These are phyloP conservation scores for Annulohypoxylon moriforme DNA, from an alignment of 495 filamentous ascomycete species.

Conservation along the genomic window DNA sequence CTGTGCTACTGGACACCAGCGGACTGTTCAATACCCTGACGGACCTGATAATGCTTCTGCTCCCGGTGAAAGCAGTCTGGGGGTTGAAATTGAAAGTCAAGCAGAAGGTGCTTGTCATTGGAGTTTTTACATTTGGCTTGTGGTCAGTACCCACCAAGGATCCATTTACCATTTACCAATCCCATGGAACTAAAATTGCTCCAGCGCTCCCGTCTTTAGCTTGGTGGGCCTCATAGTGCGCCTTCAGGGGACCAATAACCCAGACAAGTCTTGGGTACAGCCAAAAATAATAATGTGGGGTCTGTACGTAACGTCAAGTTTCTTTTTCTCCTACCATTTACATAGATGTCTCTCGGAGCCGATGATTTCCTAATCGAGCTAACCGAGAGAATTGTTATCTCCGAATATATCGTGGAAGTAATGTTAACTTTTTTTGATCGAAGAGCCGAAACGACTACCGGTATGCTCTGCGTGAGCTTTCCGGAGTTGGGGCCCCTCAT, in stretches of 20 bases:
- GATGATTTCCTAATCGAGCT: no score
- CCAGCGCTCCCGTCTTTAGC: slow-evolving; percentile 17
- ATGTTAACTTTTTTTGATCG: not conserved
- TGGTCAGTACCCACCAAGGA: slow-evolving; percentile 18
- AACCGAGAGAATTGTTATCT: no score
- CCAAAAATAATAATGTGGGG: slow-evolving; percentile 29
- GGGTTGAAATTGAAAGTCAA: slow-evolving; percentile 11
- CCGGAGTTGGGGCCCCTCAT: slow-evolving; percentile 17
- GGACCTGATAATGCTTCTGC: slow-evolving; percentile 17
- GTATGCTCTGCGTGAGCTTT: slow-evolving; percentile 26
- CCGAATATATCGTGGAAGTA: not conserved
- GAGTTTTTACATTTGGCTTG: slow-evolving; percentile 34
- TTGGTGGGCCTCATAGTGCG: slow-evolving; percentile 16
- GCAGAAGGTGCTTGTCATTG: slow-evolving; percentile 9
- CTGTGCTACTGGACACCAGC: slow-evolving; percentile 6
- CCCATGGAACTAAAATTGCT: not conserved
- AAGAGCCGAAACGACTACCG: slow-evolving; percentile 18
- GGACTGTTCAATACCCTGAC: slow-evolving; percentile 25
- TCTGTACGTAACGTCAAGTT: not conserved
- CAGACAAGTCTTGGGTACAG: slow-evolving; percentile 28
- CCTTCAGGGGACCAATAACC: slow-evolving; percentile 11
- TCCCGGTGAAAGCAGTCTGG: slow-evolving; percentile 28
- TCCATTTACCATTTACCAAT: not conserved
- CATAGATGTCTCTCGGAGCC: no score
- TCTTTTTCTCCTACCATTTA: not conserved